Evolutionary conservation across 495 filamentous ascomycete species (phyloP), one percentile per base, ranked within the genome.

Genomic region (Xylona heveae): DNA sequence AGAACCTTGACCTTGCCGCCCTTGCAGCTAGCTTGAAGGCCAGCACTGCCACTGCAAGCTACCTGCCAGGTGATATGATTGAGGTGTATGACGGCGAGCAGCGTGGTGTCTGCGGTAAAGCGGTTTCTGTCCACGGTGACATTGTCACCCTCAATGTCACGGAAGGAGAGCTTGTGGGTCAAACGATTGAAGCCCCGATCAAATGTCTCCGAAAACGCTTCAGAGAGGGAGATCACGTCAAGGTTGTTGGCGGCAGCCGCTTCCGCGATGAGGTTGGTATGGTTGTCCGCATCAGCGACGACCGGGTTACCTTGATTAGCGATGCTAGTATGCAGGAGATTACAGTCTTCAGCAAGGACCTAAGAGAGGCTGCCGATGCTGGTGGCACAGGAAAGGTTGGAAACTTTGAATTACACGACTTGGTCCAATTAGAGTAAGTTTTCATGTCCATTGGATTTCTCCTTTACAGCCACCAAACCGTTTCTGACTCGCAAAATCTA

Each of bases 1-100:
- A 93, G 36, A 90, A 88, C 37, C 59, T 99, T 19, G 90, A 99
- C 55, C 64, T 99, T 26, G 74, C 75, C 40, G 81, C 85, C 4
- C 59, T 99, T 19, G 79, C 82, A 20, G 73, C 78, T 33, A 91
- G 78, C 31, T 54, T 91, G 34, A 92, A 84, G 44, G 76, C 77
- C 28, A 69, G 66, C 21, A 72, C 69, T 15, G 67, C 72, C 7
- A 74, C 71, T 36, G 73, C 80, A 17, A 69, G 75, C 3, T 99
- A 91, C 42, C 68, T 83, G 2, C 78, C 82, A 1, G 90, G 90
- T 16, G 90, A 99, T 43, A 68, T 79, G 3, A 83, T 97, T 7
- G 90, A 95, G 48, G 78, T 99, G 27, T 95, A 81, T 45, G 72
- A 90, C 38, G 90, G 90, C 36, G 90, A 99, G 53, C 90, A 99